Evolutionary conservation across 208 protist species (phyloP).

Genomic region (Balamuthia mandrillaris): DNA sequence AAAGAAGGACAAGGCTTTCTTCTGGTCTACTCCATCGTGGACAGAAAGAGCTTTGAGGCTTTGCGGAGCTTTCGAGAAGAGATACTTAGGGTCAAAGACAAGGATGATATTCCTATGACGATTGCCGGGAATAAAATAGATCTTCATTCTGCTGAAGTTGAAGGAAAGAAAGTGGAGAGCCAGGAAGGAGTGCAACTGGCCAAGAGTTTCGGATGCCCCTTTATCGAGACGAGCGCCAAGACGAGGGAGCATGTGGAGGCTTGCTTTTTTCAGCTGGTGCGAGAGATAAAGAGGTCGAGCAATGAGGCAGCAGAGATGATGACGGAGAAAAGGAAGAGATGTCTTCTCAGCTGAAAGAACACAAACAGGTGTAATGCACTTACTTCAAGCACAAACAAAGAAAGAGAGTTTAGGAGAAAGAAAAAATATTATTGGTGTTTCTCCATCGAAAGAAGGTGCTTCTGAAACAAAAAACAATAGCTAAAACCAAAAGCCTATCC

Average conservation of each 20-base stretch:
- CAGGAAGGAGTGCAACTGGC: conserved; percentile 53
- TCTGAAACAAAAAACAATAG: no score
- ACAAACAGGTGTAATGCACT: no score
- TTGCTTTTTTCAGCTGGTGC: conserved; percentile 56
- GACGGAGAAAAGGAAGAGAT: background rate
- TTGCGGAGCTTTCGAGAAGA: conserved; percentile 67
- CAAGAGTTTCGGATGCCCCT: conserved; percentile 19
- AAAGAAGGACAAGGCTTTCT: conserved; percentile 63
- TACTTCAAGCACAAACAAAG: no score
- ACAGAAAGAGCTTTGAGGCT: conserved; percentile 70
- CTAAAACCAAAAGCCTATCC: no score
- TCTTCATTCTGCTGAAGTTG: background rate
- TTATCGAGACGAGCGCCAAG: conserved; percentile 70
- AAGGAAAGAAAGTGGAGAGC: conserved; percentile 48
- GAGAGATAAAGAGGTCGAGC: conserved; percentile 35
- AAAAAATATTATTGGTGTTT: no score
- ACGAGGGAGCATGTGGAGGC: conserved; percentile 59
- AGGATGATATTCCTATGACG: conserved; percentile 59
- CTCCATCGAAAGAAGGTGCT: no score
- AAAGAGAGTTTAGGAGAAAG: no score
- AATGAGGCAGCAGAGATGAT: background rate
- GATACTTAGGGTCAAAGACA: conserved; percentile 73
- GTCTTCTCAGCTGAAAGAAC: no score
- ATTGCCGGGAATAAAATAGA: conserved; percentile 5
- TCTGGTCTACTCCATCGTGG: conserved; percentile 69